Percentiles rank a stretch among this genome's conserved stretches.
Evolutionary conservation across 768 basidiomycete species (phyloP).

Genomic region (Austroboletus eburneus): DNA sequence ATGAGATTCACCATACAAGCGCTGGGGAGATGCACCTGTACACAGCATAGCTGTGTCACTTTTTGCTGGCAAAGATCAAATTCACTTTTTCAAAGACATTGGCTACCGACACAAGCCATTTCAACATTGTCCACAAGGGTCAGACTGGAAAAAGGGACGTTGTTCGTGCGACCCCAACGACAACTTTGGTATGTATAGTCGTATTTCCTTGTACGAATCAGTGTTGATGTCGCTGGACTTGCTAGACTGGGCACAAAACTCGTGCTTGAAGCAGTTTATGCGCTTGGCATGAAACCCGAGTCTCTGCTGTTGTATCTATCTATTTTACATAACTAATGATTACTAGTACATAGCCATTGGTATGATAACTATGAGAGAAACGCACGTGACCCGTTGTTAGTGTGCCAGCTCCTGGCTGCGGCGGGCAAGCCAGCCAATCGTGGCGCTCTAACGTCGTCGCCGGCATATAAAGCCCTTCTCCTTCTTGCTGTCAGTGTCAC

Average conservation of each 20-base stretch:
- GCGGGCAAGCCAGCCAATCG: no score
- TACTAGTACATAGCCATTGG: no score
- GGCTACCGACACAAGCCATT: slow-evolving; percentile 93
- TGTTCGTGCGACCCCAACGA: slow-evolving; percentile 80
- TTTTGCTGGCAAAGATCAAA: slow-evolving; percentile 82
- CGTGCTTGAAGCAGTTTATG: slow-evolving; percentile 27
- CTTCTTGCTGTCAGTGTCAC: neutral
- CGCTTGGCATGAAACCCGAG: slow-evolving; percentile 18
- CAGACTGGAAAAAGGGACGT: slow-evolving; percentile 68
- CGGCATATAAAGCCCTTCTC: no score
- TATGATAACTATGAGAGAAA: no score
- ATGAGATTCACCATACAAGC: slow-evolving; percentile 36
- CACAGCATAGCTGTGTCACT: slow-evolving; percentile 90
- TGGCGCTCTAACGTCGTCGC: no score
- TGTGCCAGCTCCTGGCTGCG: neutral
- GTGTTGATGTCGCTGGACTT: slow-evolving; percentile 5
- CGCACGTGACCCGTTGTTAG: slow-evolving; percentile 2
- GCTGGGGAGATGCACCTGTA: slow-evolving; percentile 94
- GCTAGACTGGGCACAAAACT: slow-evolving; percentile 26
- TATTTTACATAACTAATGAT: neutral
- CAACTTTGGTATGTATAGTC: slow-evolving; percentile 58
- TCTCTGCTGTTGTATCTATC: neutral
- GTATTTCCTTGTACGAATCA: neutral
- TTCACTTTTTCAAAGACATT: slow-evolving; percentile 95
- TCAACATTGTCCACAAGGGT: slow-evolving; percentile 86